Evolutionary conservation across 2,329 filamentous ascomycete genomes (phyloP).

Genomic region (Calonectria leucothoes): DNA sequence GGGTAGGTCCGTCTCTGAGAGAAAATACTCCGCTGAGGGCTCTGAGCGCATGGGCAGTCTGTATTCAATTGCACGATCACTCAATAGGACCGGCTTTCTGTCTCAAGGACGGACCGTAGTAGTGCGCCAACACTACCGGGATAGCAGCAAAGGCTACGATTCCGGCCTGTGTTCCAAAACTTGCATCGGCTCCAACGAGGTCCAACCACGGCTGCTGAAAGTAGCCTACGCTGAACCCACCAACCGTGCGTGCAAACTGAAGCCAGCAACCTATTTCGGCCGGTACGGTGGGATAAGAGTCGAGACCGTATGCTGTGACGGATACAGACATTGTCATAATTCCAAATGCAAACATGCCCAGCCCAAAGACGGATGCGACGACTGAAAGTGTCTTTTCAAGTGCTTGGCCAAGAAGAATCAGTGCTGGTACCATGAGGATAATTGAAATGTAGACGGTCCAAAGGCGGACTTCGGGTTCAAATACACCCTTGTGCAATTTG

Average conservation of each 20-base stretch:
- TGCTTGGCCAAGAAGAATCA: constrained; percentile 63
- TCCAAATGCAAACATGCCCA: constrained; percentile 66
- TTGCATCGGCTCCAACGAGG: constrained; percentile 47
- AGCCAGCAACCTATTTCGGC: constrained; percentile 59
- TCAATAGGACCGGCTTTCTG: not conserved
- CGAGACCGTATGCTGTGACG: constrained; percentile 58
- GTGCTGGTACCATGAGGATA: constrained; percentile 59
- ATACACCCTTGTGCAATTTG: constrained; percentile 57
- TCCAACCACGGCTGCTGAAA: constrained; percentile 59
- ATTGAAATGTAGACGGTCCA: constrained; percentile 58
- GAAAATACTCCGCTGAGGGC: too few species aligned
- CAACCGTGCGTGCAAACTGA: constrained; percentile 47
- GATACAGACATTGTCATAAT: constrained; percentile 62
- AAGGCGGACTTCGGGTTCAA: constrained; percentile 67
- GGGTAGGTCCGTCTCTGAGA: too few species aligned
- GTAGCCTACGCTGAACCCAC: constrained; percentile 59
- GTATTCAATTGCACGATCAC: not conserved
- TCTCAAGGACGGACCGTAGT: not conserved
- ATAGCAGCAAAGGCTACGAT: constrained; percentile 10
- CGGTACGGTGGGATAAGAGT: constrained; percentile 59
- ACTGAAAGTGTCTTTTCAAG: constrained; percentile 55
- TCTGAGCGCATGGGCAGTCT: too few species aligned
- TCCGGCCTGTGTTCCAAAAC: constrained; percentile 53
- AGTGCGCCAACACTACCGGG: not conserved
- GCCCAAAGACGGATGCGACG: constrained; percentile 40